Evolutionary conservation across 768 basidiomycete species (phyloP).

Genomic region (Naganishia antarctica): DNA sequence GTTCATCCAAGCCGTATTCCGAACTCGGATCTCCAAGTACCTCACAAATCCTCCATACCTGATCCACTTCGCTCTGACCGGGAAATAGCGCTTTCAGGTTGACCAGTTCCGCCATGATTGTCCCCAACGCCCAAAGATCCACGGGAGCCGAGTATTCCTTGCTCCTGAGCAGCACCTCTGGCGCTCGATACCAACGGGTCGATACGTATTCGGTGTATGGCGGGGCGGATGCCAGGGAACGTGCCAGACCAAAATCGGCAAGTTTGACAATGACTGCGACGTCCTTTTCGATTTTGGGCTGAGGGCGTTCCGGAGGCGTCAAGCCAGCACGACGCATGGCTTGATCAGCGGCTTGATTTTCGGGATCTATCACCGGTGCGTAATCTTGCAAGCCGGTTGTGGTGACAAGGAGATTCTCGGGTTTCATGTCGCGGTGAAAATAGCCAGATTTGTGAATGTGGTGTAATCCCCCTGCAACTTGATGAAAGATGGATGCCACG

Average conservation of each 20-base stretch:
- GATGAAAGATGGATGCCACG: conserved; percentile 87
- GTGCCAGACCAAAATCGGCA: conserved; percentile 94
- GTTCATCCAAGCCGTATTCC: conserved; percentile 71
- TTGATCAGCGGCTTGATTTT: conserved; percentile 18
- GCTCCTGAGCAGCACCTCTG: conserved; percentile 87
- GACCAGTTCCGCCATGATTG: conserved; percentile 94
- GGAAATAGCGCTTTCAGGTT: conserved; percentile 94
- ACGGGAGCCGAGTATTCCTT: conserved; percentile 93
- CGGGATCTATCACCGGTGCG: conserved; percentile 53
- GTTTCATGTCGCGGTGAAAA: conserved; percentile 99
- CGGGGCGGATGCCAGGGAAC: conserved; percentile 77
- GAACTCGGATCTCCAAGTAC: conserved; percentile 85
- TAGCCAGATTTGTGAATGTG: conserved; percentile 90
- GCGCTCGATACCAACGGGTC: conserved; percentile 99
- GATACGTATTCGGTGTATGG: conserved; percentile 99
- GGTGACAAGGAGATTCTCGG: conserved; percentile 96
- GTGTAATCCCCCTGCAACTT: conserved; percentile 80
- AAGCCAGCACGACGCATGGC: not conserved
- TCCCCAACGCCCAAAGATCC: conserved; percentile 98
- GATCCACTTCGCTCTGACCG: conserved; percentile 85
- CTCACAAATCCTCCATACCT: conserved; percentile 82
- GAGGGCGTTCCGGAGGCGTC: conserved; percentile 21
- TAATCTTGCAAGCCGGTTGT: conserved; percentile 95
- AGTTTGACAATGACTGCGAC: conserved; percentile 96
- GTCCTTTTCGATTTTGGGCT: conserved; percentile 63